phyloP scores from a whole-genome alignment of 176 grass and related monocot genomes.

The Panicum miliaceum region DNA sequence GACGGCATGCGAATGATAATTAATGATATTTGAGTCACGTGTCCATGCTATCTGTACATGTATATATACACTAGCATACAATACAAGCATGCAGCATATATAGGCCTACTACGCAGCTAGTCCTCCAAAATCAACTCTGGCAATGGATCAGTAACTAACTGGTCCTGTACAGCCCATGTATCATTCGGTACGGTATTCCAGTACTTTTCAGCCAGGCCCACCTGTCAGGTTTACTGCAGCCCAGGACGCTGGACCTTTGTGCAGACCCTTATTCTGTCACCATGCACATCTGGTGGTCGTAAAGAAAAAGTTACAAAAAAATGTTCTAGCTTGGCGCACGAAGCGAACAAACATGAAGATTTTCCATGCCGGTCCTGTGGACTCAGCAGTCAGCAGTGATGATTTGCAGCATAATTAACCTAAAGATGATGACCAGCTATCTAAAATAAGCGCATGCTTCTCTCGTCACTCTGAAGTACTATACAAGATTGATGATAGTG shows the following conservation, averaged over 20 bases:
- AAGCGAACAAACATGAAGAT: constrained; percentile 17
- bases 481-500: no score
- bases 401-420: neutral
- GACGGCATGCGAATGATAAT: neutral
- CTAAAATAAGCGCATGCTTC: neutral
- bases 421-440: constrained; percentile 4
- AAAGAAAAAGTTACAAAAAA: constrained; percentile 4
- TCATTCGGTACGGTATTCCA: neutral
- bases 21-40: neutral
- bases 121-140: neutral
- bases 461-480: no score
- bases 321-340: neutral
- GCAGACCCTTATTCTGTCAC: neutral
- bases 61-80: neutral
- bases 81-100: no score
- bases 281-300: constrained; percentile 25
- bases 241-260: constrained; percentile 13
- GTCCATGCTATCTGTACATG: neutral
- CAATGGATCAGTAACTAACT: neutral
- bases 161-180: neutral
- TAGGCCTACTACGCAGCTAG: neutral
- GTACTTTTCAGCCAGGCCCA: neutral
- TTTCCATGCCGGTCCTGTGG: neutral
- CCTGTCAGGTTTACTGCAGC: neutral
- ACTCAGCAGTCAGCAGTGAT: neutral